These are phyloP conservation scores for Penicillium sp. DNA, from an alignment of 2,329 filamentous ascomycete species.

Conservation along the genomic window DNA sequence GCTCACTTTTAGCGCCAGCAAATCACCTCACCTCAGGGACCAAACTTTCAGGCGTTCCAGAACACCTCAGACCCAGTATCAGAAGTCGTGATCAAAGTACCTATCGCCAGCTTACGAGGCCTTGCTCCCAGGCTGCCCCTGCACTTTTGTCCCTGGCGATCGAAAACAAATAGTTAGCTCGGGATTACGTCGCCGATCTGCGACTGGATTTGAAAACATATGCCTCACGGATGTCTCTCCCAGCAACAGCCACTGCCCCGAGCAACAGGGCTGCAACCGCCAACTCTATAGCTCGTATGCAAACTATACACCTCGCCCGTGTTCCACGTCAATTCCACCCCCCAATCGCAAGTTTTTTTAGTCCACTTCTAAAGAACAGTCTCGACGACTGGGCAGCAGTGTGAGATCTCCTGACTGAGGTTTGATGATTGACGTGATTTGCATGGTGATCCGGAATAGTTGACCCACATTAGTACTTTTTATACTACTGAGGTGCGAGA, in stretches of 20 bases:
- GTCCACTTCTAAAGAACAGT: neutral
- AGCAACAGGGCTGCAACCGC: neutral
- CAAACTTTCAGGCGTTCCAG: neutral
- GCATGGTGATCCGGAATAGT: slow-evolving; percentile 9
- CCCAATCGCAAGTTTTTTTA: neutral
- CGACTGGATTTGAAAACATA: neutral
- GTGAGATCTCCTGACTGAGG: neutral
- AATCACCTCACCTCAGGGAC: neutral
- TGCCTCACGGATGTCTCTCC: neutral
- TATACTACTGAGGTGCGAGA: neutral
- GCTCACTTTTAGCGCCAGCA: neutral
- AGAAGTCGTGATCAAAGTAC: neutral
- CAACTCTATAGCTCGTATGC: neutral
- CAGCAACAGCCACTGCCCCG: neutral
- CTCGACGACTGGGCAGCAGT: neutral
- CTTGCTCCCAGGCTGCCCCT: neutral
- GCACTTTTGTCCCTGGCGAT: slow-evolving; percentile 14
- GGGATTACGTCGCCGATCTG: neutral
- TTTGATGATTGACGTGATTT: slow-evolving; percentile 6
- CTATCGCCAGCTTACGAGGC: neutral
- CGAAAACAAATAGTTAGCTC: neutral
- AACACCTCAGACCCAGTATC: neutral
- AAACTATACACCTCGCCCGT: neutral
- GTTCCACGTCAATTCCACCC: neutral
- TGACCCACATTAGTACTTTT: neutral